phyloP scores from a whole-genome alignment of 2,329 filamentous ascomycete species.

The Cladobotryum mycophilum region DNA sequence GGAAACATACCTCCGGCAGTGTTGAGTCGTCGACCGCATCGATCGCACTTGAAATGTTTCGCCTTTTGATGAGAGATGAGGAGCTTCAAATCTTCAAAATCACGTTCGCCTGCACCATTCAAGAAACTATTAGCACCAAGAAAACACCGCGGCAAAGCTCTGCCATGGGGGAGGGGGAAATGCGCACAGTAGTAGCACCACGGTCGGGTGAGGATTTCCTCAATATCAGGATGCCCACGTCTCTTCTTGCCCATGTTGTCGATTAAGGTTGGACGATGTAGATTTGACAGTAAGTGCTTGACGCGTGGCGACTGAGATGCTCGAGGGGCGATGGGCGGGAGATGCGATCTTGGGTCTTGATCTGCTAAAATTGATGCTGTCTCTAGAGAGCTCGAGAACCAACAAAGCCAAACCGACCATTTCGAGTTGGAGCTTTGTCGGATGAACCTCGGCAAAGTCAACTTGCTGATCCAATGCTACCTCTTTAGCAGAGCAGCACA shows the following conservation, averaged over 20 bases:
- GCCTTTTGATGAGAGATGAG: conserved; percentile 96
- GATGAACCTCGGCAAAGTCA: background rate
- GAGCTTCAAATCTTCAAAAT: conserved; percentile 96
- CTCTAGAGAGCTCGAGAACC: too few species aligned
- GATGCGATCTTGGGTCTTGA: background rate
- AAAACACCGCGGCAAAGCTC: background rate
- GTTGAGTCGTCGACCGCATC: conserved; percentile 81
- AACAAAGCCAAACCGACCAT: background rate
- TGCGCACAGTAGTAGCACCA: conserved; percentile 94
- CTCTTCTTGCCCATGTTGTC: conserved; percentile 77
- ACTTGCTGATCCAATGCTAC: background rate
- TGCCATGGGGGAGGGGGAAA: background rate
- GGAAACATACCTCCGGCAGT: conserved; percentile 75
- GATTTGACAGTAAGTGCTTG: background rate
- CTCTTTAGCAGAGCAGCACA: background rate
- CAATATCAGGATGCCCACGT: conserved; percentile 75
- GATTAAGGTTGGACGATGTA: background rate
- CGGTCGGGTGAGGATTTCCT: conserved; percentile 79
- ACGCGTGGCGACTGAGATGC: background rate
- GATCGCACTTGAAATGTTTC: conserved; percentile 98
- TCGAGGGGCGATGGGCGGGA: background rate
- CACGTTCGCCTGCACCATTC: conserved; percentile 62
- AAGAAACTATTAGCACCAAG: conserved; percentile 19
- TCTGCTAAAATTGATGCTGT: background rate
- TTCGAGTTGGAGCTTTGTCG: background rate